Base-by-base conservation (phyloP, 345 rosid species). In the Cardamine resedifolia region DNA sequence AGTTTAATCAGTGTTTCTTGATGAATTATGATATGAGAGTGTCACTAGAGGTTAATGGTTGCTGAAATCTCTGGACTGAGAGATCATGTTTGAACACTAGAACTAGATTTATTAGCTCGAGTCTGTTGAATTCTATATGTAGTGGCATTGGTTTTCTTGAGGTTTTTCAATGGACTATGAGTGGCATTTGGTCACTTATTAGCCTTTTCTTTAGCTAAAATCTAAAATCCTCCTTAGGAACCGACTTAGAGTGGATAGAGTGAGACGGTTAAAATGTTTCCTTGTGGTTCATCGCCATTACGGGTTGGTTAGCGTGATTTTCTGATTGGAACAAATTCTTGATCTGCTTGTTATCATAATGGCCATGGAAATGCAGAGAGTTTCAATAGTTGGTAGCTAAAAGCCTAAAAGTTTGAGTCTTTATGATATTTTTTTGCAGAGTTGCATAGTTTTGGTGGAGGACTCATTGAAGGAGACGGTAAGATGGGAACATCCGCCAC, bases 391-490 rank as follows among this genome's bases (percentile, higher is more conserved):
- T 0, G 57, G 7, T 47, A 33, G 58, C 58, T 70, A 47, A 43
- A 39, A n/a, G n/a, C n/a, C 58, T 70, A 47, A 43, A 64, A 45
- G 47, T 28, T 19, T 53, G 18, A 4, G 30, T 59, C 63, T 31
- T 36, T 50, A 9, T 61, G 68, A 50, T 19, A 20, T 10, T 7
- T 64, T 39, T 41, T 20, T 64, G 71, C 86, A 90, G 98, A 93
- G 78, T 80, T 93, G 51, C 94, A 89, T 71, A 81, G 83, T 19
- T 85, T 84, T 72, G 98, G 97, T 23, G 98, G 97, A 9, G 94
- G 92, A 20, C 88, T 83, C 31, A 77, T 81, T 55, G 94, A 86
- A 56, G 47, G 53, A 0, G 97, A 93, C 31, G 77, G 52, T 6
- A 85, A 78, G 79, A 91, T 86, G 63, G 58, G 85, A 76, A 76